phyloP scores from a whole-genome alignment of 352 stramenopile genomes.

The Globisporangium paddicum region DNA sequence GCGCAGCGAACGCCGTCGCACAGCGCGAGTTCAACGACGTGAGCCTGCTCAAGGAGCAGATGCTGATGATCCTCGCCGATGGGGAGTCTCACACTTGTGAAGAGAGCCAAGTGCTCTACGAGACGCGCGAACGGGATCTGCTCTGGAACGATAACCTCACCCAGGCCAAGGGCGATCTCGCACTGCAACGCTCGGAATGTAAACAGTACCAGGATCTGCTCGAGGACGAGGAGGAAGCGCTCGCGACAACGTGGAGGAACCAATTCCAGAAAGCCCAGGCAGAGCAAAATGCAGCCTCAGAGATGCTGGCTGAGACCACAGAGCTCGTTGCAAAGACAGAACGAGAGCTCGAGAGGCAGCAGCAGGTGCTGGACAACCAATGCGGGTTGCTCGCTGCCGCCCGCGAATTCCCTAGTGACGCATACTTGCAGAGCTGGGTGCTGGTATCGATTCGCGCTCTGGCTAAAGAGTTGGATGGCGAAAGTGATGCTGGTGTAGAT shows the following conservation, averaged over 20 bases:
- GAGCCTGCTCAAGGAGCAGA: conserved; percentile 15
- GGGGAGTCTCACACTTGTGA: conserved; percentile 28
- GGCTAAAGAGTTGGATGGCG: conserved; percentile 11
- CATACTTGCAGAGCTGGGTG: conserved; percentile 28
- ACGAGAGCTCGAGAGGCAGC: conserved; percentile 15
- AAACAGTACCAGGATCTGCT: conserved; percentile 15
- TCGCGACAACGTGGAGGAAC: conserved; percentile 4
- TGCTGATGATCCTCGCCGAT: conserved; percentile 33
- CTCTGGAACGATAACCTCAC: conserved; percentile 26
- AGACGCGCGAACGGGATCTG: conserved; percentile 15
- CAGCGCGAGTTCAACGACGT: conserved; percentile 14
- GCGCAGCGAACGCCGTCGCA: conserved; percentile 13
- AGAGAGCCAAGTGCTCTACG: conserved; percentile 15
- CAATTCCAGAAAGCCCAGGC: conserved; percentile 3
- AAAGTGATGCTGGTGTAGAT: neutral
- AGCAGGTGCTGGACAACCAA: conserved; percentile 23
- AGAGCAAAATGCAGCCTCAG: conserved; percentile 4
- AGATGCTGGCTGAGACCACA: conserved; percentile 9
- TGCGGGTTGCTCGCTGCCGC: conserved; percentile 28
- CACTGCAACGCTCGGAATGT: conserved; percentile 16
- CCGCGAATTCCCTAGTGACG: conserved; percentile 25
- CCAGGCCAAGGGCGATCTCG: conserved; percentile 10
- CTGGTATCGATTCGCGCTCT: conserved; percentile 17
- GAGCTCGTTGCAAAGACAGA: conserved; percentile 15
- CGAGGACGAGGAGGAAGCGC: conserved; percentile 19